phyloP scores from a whole-genome alignment of 768 basidiomycete genomes.

The Auricularia heimuer region DNA sequence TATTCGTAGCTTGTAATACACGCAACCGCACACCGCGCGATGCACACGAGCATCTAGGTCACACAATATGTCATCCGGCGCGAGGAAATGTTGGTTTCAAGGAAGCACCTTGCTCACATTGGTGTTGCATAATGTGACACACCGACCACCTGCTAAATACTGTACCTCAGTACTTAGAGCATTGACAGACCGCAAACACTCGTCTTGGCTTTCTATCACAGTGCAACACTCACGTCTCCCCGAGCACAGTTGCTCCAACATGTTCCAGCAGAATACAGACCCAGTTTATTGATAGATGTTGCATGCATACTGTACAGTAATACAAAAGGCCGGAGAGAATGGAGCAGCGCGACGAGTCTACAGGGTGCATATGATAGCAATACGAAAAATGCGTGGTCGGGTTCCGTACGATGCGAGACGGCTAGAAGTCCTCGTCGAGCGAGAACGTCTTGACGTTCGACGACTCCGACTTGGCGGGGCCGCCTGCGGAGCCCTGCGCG shows the following conservation, averaged over 20 bases:
- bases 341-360: background rate
- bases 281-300: background rate
- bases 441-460: conserved; percentile 16
- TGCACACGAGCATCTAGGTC: background rate
- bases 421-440: conserved; percentile 29
- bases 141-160: no score
- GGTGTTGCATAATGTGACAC: no score
- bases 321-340: background rate
- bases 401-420: background rate
- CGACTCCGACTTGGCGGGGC: background rate
- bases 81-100: no score
- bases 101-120: no score
- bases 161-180: no score
- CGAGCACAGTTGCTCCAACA: no score
- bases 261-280: background rate
- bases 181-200: no score
- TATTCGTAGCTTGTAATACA: background rate
- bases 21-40: background rate
- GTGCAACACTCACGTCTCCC: no score
- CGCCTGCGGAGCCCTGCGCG: conserved; percentile 1
- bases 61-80: no score
- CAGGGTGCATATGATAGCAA: background rate
- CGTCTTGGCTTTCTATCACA: no score
- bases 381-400: background rate
- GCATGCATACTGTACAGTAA: background rate